phyloP scores from a whole-genome alignment of 257 asterid species.

The Gentiana macrophylla region DNA sequence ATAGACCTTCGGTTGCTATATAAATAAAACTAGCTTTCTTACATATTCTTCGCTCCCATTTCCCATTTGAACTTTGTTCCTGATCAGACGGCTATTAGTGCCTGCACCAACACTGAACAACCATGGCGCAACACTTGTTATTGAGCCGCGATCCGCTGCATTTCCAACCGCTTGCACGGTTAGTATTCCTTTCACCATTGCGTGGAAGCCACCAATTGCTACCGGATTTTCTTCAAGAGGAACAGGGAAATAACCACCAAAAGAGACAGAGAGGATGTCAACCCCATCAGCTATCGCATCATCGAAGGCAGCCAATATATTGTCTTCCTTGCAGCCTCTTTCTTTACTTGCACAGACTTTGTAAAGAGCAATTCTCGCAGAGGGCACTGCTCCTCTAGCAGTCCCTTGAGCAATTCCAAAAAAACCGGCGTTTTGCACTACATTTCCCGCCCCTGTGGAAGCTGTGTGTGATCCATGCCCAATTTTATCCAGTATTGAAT shows the following conservation, averaged over 20 bases:
- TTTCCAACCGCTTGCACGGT: conserved; percentile 35
- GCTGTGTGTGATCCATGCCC: conserved; percentile 43
- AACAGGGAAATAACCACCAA: conserved; percentile 28
- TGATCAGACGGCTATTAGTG: conserved; percentile 25
- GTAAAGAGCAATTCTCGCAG: conserved; percentile 28
- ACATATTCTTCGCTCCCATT: conserved; percentile 23
- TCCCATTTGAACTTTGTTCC: conserved; percentile 24
- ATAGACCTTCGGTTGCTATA: too few species aligned
- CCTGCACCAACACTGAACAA: conserved; percentile 31
- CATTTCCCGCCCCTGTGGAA: conserved; percentile 34
- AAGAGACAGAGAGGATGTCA: conserved; percentile 6
- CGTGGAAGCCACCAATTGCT: conserved; percentile 3
- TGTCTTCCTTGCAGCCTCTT: neutral
- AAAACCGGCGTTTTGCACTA: conserved; percentile 17
- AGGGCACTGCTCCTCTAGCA: conserved; percentile 33
- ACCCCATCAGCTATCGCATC: too few species aligned
- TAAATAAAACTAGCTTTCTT: neutral
- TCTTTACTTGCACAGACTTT: neutral
- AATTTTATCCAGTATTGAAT: conserved; percentile 7
- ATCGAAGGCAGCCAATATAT: conserved; percentile 3
- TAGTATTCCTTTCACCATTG: conserved; percentile 21
- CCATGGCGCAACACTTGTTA: conserved; percentile 33
- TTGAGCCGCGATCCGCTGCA: conserved; percentile 1
- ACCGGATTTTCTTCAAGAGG: conserved; percentile 21
- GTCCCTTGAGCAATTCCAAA: conserved; percentile 29